Base-by-base conservation (phyloP, 331 rosid species). In the Erythrophleum ivorense region DNA sequence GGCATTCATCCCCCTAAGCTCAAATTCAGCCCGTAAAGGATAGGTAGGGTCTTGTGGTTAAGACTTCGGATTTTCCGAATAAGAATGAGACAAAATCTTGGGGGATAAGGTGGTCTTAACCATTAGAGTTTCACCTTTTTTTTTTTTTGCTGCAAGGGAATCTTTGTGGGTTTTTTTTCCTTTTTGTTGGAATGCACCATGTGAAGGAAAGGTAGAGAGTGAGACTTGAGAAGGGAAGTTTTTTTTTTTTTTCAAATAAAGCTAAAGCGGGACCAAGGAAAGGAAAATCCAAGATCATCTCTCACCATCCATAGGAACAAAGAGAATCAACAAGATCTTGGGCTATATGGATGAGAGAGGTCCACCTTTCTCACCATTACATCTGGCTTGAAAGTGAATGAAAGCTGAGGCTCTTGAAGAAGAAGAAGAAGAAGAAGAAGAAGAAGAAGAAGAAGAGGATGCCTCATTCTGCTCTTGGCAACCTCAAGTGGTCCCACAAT, bases 241-340 rank as follows among this genome's bases (percentile, higher is more conserved):
- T n/a, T 58, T 54, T 45, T 29, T 0, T 4, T 59, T 24, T 0
- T 58, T 60, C 49, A 83, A 63, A 76, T 31, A 64, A 54, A 81
- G 74, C 49, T 63, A 75, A 75, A 72, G 83, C 71, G 85, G 93
- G 84, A 68, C 85, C 87, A 82, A 49, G 45, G 89, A 88, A 87
- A 75, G 86, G 88, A 85, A 84, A 67, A 76, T 82, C 80, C 76
- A 84, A 58, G 21, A 82, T 85, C 87, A 91, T 88, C 81, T 86
- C 77, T 92, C 89, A 40, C 86, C 54, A 71, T 86, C 86, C 79
- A 55, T 43, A 57, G 87, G 85, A 87, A 82, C 91, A 92, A 86
- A 87, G 92, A 81, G 92, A 86, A 91, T 86, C 94, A 87, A 88
- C 80, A 85, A 86, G 82, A 90, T 91, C 87, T 88, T 87, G 58